phyloP scores from a whole-genome alignment of 257 asterid genomes.

The Fraxinus cuspidata region DNA sequence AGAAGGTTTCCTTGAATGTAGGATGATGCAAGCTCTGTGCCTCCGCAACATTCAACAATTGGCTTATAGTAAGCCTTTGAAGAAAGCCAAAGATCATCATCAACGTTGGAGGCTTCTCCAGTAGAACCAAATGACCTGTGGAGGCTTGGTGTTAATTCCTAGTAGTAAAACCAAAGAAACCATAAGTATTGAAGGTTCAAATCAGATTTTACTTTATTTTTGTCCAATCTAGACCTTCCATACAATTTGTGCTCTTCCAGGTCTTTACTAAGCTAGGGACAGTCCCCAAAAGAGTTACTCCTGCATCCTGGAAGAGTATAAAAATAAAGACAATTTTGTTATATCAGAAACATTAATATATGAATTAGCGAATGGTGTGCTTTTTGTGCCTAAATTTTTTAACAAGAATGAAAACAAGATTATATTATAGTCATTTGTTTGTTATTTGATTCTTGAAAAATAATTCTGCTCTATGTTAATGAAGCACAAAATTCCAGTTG shows the following conservation, averaged over 20 bases:
- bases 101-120: constrained; percentile 86
- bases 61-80: constrained; percentile 79
- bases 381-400: background rate
- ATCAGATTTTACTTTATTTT: constrained; percentile 56
- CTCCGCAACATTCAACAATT: constrained; percentile 85
- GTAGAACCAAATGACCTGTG: constrained; percentile 72
- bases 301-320: constrained; percentile 66
- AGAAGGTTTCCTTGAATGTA: constrained; percentile 72
- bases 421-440: background rate
- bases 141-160: constrained; percentile 17
- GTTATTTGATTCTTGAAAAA: background rate
- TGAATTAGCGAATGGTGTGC: background rate
- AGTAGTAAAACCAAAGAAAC: constrained; percentile 1
- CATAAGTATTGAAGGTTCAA: background rate
- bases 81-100: constrained; percentile 97
- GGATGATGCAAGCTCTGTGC: constrained; percentile 89
- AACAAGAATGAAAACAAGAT: background rate
- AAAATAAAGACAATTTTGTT: constrained; percentile 9
- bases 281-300: constrained; percentile 82
- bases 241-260: constrained; percentile 81
- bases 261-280: constrained; percentile 95
- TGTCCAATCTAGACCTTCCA: constrained; percentile 91
- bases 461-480: background rate
- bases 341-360: background rate
- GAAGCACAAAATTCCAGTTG: too few species aligned